Evolutionary conservation across 2,329 filamentous ascomycete genomes (phyloP).

Genomic region (Claviceps lovelessii): DNA sequence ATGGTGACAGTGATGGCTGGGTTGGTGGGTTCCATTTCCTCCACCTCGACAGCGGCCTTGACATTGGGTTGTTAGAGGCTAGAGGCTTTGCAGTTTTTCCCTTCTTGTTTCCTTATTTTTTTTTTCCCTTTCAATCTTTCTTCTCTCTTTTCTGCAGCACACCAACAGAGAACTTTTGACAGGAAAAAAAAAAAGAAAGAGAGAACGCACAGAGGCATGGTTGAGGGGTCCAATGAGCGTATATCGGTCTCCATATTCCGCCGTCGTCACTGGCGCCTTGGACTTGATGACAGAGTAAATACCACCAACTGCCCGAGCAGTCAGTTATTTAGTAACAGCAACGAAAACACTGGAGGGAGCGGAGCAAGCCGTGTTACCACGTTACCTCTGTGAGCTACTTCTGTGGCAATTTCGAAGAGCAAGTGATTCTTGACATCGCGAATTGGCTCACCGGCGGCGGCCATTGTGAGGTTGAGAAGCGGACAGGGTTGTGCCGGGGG

Average conservation of each 20-base stretch:
- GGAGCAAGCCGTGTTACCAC: constrained; percentile 42
- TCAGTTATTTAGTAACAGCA: constrained; percentile 1
- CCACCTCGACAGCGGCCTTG: constrained; percentile 92
- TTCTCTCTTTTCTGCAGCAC: too few relatives aligned
- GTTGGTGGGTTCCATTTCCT: constrained; percentile 74
- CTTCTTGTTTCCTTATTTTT: too few relatives aligned
- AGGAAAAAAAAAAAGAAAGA: neutral
- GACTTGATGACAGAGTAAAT: constrained; percentile 99
- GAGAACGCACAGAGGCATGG: constrained; percentile 58
- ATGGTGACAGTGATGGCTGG: constrained; percentile 71
- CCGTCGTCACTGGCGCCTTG: constrained; percentile 92
- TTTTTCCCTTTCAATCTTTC: too few relatives aligned
- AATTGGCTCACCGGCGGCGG: constrained; percentile 29
- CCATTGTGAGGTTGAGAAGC: constrained; percentile 22
- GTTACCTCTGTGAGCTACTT: constrained; percentile 87
- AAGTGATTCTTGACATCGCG: constrained; percentile 87
- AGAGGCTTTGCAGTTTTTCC: too few relatives aligned
- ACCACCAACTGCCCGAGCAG: constrained; percentile 58
- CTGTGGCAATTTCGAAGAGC: constrained; percentile 92
- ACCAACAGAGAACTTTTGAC: too few relatives aligned
- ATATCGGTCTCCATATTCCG: constrained; percentile 96
- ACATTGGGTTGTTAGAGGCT: constrained; percentile 3
- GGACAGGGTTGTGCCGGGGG: neutral
- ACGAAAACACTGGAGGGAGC: constrained; percentile 1
- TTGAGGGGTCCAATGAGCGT: constrained; percentile 91